Base-by-base conservation (phyloP, 2,329 filamentous ascomycete species). In the Cucurbitaria berberidis region DNA sequence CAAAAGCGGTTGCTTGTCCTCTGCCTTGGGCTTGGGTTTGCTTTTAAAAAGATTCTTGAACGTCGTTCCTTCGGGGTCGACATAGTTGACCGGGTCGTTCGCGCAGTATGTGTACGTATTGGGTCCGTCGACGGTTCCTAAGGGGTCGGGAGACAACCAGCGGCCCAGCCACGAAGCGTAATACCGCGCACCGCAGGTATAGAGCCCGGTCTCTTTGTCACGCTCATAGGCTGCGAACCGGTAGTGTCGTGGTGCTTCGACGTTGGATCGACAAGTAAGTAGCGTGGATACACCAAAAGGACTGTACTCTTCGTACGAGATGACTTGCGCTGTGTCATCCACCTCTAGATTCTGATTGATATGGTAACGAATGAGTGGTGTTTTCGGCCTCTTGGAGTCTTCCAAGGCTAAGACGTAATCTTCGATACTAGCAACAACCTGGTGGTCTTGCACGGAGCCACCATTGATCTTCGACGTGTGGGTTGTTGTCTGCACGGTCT, bases 291-390 rank as follows among this genome's bases (percentile, higher is more conserved):
- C 24, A 1, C 72, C 72, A 45, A 56, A 75, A 4, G 72, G 65
- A 2, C 52, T 55, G 45, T 69, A 74, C 51, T 75, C 72, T 38
- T 74, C 68, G 40, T 68, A 70, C 3, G 68, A 68, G 5, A 73
- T 41, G 16, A 73, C 26, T 5, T 60, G n/a, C 40, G 15, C 29
- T 66, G 1, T 62, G 15, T 7, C 64, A 53, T 45, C 70, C 69
- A 1, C n/a, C 68, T 27, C 51, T 74, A 69, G 1, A 73, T 18
- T 11, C 10, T 21, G 9, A 34, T 24, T 1, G 50, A 51, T 19
- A 21, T 46, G 50, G 29, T 42, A 59, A 4, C 51, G 48, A n/a
- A 30, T n/a, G 41, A 44, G 41, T 18, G 30, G 30, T 19, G 9
- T 7, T 15, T 13, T 16, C n/a, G 19, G 15, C n/a, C n/a, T 11